phyloP scores from a whole-genome alignment of 148 eudicot species.

The Hydrangea macrophylla region DNA sequence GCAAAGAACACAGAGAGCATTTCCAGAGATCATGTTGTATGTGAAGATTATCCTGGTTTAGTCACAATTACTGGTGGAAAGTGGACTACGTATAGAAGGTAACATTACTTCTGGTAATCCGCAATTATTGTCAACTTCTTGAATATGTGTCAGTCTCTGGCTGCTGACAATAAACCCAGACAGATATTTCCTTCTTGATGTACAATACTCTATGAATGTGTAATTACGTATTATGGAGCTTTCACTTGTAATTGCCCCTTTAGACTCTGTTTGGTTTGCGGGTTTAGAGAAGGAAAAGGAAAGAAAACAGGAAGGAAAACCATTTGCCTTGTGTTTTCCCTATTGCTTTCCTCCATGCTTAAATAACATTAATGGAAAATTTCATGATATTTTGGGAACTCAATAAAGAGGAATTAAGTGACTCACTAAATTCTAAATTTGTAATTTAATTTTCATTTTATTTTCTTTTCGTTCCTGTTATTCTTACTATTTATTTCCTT shows the following conservation, averaged over 20 bases:
- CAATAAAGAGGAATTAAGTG: no score
- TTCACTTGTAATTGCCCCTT: background rate
- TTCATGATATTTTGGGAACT: no score
- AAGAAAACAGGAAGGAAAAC: no score
- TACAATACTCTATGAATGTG: background rate
- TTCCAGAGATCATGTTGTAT: conserved; percentile 92
- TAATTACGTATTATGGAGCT: background rate
- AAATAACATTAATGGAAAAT: no score
- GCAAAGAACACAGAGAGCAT: conserved; percentile 94
- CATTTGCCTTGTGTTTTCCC: no score
- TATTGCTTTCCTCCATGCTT: no score
- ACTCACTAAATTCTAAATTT: no score
- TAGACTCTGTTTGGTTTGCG: no score
- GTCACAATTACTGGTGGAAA: conserved; percentile 99
- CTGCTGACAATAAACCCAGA: background rate
- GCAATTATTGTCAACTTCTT: background rate
- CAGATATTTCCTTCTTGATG: background rate
- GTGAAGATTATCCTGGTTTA: conserved; percentile 91
- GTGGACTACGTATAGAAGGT: conserved; percentile 99
- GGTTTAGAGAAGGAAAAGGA: no score
- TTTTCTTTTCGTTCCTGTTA: no score
- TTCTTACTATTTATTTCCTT: no score
- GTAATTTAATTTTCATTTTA: no score
- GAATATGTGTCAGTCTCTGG: background rate
- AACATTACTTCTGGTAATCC: conserved; percentile 17